phyloP scores from a whole-genome alignment of 2,329 filamentous ascomycete species.

The Macrophomina phaseolina region DNA sequence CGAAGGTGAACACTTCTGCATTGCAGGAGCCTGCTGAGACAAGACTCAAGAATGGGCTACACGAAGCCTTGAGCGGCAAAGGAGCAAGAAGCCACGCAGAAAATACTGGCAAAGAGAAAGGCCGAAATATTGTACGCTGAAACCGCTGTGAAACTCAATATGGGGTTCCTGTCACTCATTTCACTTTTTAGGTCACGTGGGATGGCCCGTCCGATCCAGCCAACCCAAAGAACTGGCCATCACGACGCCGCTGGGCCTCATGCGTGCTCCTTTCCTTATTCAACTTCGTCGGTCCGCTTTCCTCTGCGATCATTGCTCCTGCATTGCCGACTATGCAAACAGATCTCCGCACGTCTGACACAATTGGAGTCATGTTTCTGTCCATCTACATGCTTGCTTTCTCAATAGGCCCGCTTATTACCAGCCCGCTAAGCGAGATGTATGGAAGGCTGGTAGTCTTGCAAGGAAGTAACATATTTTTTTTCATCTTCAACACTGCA shows the following conservation, averaged over 20 bases:
- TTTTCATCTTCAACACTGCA: slow-evolving; percentile 63
- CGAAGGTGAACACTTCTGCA: not conserved
- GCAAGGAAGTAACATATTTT: slow-evolving; percentile 61
- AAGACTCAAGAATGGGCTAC: not conserved
- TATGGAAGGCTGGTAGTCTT: slow-evolving; percentile 54
- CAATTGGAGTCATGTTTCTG: slow-evolving; percentile 37
- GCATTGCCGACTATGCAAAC: slow-evolving; percentile 28
- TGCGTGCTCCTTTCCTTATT: slow-evolving; percentile 25
- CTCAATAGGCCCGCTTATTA: slow-evolving; percentile 27
- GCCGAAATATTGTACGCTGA: not conserved
- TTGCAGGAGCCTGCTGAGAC: not conserved
- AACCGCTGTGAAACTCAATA: not conserved
- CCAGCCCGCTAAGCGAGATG: slow-evolving; percentile 56
- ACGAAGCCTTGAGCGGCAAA: not conserved
- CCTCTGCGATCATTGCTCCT: slow-evolving; percentile 29
- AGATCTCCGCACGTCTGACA: slow-evolving; percentile 35
- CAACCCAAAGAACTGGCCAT: slow-evolving; percentile 28
- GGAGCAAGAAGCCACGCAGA: not conserved
- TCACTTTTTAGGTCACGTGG: slow-evolving; percentile 33
- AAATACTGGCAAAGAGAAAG: not conserved
- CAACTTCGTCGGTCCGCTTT: slow-evolving; percentile 27
- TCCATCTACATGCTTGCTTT: slow-evolving; percentile 29
- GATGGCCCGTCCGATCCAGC: slow-evolving; percentile 24
- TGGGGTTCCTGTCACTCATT: not conserved
- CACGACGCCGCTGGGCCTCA: slow-evolving; percentile 21